These are phyloP conservation scores for Aureobasidium namibiae DNA, from an alignment of 2,329 filamentous ascomycete genomes.

Conservation along the genomic window DNA sequence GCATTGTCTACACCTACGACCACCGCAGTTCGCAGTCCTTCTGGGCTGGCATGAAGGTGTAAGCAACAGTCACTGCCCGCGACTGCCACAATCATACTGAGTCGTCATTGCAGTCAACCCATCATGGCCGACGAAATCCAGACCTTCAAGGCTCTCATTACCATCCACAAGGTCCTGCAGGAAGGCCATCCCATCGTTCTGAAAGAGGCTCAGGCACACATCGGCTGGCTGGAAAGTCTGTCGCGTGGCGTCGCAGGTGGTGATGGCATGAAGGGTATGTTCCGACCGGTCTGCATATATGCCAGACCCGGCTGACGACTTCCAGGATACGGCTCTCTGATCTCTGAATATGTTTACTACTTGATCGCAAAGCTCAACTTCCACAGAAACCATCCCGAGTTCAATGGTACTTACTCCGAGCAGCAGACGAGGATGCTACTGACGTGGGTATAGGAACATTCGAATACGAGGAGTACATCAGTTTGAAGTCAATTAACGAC, in stretches of 20 bases:
- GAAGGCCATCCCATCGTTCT: conserved; percentile 87
- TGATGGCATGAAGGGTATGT: conserved; percentile 46
- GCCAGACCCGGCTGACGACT: conserved; percentile 12
- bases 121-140: conserved; percentile 97
- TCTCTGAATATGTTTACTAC: conserved; percentile 95
- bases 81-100: conserved; percentile 5
- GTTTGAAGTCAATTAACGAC: conserved; percentile 94
- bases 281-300: not conserved
- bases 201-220: conserved; percentile 80
- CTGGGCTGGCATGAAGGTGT: conserved; percentile 99
- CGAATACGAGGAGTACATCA: conserved; percentile 98
- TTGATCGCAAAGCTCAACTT: conserved; percentile 92
- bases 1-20: conserved; percentile 99
- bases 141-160: conserved; percentile 97
- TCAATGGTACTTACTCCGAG: conserved; percentile 49
- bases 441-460: conserved; percentile 63
- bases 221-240: conserved; percentile 86
- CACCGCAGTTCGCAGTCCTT: conserved; percentile 93
- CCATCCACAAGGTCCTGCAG: conserved; percentile 93
- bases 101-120: conserved; percentile 59
- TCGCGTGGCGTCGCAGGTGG: conserved; percentile 67
- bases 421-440: not conserved
- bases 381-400: conserved; percentile 92
- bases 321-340: conserved; percentile 73
- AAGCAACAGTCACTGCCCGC: conserved; percentile 32